Evolutionary conservation across 1,139 yeast genomes (phyloP).

Genomic region (Saccharomyces hybrid): DNA sequence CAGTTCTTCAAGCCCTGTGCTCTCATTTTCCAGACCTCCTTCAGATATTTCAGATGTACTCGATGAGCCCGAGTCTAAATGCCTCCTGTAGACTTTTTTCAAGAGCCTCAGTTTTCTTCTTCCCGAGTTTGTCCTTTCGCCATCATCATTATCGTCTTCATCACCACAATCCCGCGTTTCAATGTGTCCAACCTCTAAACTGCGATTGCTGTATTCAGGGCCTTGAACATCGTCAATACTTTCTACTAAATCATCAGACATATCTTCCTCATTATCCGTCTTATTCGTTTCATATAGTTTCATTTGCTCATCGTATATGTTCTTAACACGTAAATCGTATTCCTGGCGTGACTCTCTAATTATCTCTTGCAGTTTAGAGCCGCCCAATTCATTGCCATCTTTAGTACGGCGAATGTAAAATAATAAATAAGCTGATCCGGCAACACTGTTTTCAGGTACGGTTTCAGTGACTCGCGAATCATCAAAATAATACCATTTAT

Average conservation of each 20-base stretch:
- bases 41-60: not conserved
- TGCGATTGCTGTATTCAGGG: conserved; percentile 19
- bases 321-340: conserved; percentile 22
- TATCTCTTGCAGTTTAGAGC: conserved; percentile 28
- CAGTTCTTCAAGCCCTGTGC: not conserved
- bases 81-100: conserved; percentile 15
- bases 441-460: conserved; percentile 55
- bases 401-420: conserved; percentile 60
- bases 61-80: not conserved
- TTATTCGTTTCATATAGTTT: conserved; percentile 21
- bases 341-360: conserved; percentile 30
- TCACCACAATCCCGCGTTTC: conserved; percentile 8
- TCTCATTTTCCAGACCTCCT: not conserved
- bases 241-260: conserved; percentile 5
- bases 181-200: conserved; percentile 23
- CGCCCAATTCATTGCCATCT: conserved; percentile 21
- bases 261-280: conserved; percentile 15
- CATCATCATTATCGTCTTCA: conserved; percentile 11
- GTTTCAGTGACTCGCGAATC: conserved; percentile 68
- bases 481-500: conserved; percentile 82
- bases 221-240: conserved; percentile 2
- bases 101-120: conserved; percentile 26
- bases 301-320: conserved; percentile 18
- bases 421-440: conserved; percentile 79
- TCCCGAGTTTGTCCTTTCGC: conserved; percentile 13